Evolutionary conservation across 192 early-diverging fungal species (phyloP).

Genomic region (Backusella tarrabulga): DNA sequence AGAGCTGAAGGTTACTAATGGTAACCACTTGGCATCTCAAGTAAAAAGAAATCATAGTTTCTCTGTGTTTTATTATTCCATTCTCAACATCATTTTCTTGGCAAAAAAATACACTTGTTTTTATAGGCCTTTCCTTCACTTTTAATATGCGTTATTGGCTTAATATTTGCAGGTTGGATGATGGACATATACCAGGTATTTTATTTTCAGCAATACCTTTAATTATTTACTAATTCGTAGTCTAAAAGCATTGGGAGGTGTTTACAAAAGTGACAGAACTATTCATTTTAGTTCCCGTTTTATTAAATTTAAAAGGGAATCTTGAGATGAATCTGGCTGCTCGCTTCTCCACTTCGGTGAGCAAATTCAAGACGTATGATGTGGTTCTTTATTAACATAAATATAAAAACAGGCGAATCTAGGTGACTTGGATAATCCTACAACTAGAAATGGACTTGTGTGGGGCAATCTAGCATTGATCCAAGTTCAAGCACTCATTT

Average conservation of each 20-base stretch:
- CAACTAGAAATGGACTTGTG: constrained; percentile 54
- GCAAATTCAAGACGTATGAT: neutral
- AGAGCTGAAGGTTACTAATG: neutral
- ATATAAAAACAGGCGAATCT: constrained; percentile 45
- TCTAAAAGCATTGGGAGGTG: constrained; percentile 57
- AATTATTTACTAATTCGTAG: neutral
- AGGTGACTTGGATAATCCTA: constrained; percentile 57
- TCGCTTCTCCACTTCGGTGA: constrained; percentile 70
- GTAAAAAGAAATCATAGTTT: neutral
- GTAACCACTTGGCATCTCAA: constrained; percentile 13
- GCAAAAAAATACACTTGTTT: neutral
- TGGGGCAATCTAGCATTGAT: constrained; percentile 75
- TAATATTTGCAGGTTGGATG: constrained; percentile 69
- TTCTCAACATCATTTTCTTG: constrained; percentile 1
- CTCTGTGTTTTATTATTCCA: neutral
- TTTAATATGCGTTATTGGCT: constrained; percentile 67
- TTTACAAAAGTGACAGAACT: constrained; percentile 69
- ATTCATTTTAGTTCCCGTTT: constrained; percentile 82
- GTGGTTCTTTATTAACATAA: neutral
- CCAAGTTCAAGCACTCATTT: constrained; percentile 70
- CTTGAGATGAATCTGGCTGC: constrained; percentile 89
- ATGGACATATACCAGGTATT: constrained; percentile 64
- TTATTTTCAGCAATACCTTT: neutral
- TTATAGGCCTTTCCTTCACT: constrained; percentile 61
- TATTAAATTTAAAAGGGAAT: constrained; percentile 90